Base-by-base conservation (phyloP, 192 early-diverging fungal species). In the Entomortierella beljakovae region DNA sequence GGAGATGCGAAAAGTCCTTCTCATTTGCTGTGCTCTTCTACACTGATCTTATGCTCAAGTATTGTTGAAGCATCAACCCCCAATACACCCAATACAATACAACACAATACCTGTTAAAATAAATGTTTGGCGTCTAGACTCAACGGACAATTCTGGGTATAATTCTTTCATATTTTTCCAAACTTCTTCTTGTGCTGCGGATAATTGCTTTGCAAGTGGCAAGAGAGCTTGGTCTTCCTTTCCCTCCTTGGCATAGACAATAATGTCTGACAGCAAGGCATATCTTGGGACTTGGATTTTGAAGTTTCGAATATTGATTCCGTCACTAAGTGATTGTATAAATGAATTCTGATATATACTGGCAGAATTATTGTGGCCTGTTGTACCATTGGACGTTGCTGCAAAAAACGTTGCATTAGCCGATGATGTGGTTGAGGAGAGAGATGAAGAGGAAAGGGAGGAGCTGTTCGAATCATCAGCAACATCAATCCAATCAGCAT, bases 301-400 rank as follows among this genome's bases (percentile, higher is more conserved):
- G 61, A 88, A 88, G 71, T 88, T 88, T 29, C 86, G 72, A 57
- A 88, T 70, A 55, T 88, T 84, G 71, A 88, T 84, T 23, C 84
- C 86, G 25, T 81, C 79, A n/a, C 73, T 70, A 11, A 71, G 37
- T 15, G 64, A 69, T 32, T 69, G n/a, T 32, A 73, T 16, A 61
- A 80, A 74, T 59, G 71, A 60, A 25, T 48, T 51, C 28, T 40
- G 43, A 37, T 61, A 43, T 7, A 26, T 5, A 40, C 18, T 42
- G 4, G 40, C 2, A 42, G 26, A 33, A 46, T 13, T 62, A 46
- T 54, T 55, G 49, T 35, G 49, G 52, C 46, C 40, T 18, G 25
- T 53, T 1, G 28, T 34, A 46, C 43, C 43, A 15, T 25, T 61
- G n/a, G 61, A 18, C 53, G 55, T 34, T 60, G 62, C 7, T 64